Base-by-base conservation (phyloP, 345 rosid species). In the Carallia pectinifolia region DNA sequence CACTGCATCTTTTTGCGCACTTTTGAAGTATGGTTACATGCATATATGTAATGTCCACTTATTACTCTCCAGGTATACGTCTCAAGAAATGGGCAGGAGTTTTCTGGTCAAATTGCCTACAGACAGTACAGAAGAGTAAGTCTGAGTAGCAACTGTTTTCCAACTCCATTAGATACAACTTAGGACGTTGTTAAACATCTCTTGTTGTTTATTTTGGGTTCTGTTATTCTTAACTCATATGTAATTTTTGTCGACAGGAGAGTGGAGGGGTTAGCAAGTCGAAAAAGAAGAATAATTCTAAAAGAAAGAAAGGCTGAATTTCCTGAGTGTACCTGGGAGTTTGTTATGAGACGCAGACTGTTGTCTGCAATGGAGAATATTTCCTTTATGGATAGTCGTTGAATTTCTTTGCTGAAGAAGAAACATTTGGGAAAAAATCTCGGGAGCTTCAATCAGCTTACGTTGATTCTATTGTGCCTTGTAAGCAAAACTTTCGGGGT, bases 31-130 rank as follows among this genome's bases (percentile, higher is more conserved):
- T 30, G 17, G 15, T 19, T 56, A 56, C 31, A 27, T 56, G 60
- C 60, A 56, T 56, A 56, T 56, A 27, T 33, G 34, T 2, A 48
- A 58, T 58, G 15, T 48, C 23, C 23, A 6, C 55, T 48, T 54
- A 19, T 53, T 13, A 36, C 10, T 56, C 30, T 73, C 77, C 83
- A 93, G 99, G 92, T 94, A 69, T 94, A 88, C 61, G 70, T 90
- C 44, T 76, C 93, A 48, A 80, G 73, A 78, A 81, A 39, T 62
- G 96, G 97, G 61, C 90, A 89, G 76, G 99, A 95, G 84, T 71
- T 90, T 73, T 69, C 97, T 0, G 99, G 99, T 63, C 87, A 67
- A 73, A 72, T 77, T 59, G 99, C 97, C 40, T 92, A 92, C 77
- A 88, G 89, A 77, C 81, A 79, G 61, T 92, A 86, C 81, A 81